Percentiles rank a stretch among this genome's conserved stretches.
Evolutionary conservation across 306 rosid species (phyloP).

Genomic region (Vicia sativa): DNA sequence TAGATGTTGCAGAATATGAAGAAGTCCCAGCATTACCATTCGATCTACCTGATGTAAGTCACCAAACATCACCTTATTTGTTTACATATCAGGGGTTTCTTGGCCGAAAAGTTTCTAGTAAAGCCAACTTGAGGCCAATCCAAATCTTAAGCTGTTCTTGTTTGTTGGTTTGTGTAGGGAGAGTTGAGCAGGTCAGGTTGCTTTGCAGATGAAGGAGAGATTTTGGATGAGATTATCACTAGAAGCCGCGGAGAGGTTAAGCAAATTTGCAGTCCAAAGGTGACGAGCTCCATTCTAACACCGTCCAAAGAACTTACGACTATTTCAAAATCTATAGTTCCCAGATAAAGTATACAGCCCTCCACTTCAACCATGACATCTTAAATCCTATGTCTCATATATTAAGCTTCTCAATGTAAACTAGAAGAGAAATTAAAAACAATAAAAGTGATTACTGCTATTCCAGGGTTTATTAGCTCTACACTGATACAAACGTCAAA

Average conservation of each 20-base stretch:
- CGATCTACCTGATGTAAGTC: constrained; percentile 53
- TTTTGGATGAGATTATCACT: constrained; percentile 60
- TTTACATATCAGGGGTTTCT: constrained; percentile 15
- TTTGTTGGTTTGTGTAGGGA: constrained; percentile 40
- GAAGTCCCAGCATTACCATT: constrained; percentile 61
- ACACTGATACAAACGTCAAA: constrained; percentile 5
- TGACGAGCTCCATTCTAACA: constrained; percentile 45
- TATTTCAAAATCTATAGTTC: constrained; percentile 42
- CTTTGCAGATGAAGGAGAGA: constrained; percentile 62
- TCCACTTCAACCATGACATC: constrained; percentile 27
- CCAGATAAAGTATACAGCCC: constrained; percentile 52
- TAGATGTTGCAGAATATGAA: constrained; percentile 84
- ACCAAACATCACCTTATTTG: constrained; percentile 8
- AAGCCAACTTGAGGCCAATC: not conserved
- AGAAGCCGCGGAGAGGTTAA: constrained; percentile 72
- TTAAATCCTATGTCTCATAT: constrained; percentile 1
- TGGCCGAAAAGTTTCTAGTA: constrained; percentile 9
- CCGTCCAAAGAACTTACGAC: constrained; percentile 42
- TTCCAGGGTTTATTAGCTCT: constrained; percentile 12
- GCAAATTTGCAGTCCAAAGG: constrained; percentile 56
- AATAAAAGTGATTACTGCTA: not conserved
- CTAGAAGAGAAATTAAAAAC: not conserved
- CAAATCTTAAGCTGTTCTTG: constrained; percentile 5
- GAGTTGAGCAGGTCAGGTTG: constrained; percentile 56
- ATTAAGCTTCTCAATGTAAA: constrained; percentile 8